Evolutionary conservation across 2,329 filamentous ascomycete species (phyloP), one percentile per base, ranked within the genome.

Genomic region (Exophiala dermatitidis): DNA sequence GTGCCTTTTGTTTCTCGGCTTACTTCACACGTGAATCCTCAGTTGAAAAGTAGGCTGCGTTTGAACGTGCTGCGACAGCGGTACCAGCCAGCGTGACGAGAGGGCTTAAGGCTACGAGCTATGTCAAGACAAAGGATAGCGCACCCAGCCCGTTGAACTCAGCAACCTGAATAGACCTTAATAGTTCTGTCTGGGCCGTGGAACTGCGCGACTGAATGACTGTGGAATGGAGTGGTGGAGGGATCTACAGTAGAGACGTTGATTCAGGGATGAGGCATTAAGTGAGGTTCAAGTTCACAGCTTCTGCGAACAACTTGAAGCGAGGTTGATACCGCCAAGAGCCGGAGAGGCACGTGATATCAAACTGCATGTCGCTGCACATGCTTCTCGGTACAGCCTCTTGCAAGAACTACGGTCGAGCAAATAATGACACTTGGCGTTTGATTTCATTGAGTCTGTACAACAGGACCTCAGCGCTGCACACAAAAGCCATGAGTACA

Each of bases 81-180:
- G 19, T 19, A 19, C 19, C 19, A 19, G 19, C 19, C 19, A 19
- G 19, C 33, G 33, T 7, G 7, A 7, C 33, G 2, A n/a, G 42
- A 45, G n/a, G 28, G 29, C 42, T 32, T 36, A 7, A 45, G 30
- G 42, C 42, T 45, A 45, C 42, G 29, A 45, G 42, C 42, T 45
- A 45, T 32, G 42, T n/a, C 42, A 45, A 45, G 3, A 43, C 41
- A 43, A 43, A 7, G 32, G 28, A 32, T 28, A 32, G 42, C 5
- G 3, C 19, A 19, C 19, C 19, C 19, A 19, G 19, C 19, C 19
- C 19, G 30, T 10, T 45, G 4, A 31, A 9, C 28, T 45, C 28
- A 10, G 42, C 42, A 28, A 45, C 42, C 6, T 6, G 29, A 8
- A n/a, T 9, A 7, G 6, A 43, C 4, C 12, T 41, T 34, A 6